These are phyloP conservation scores for Tremella mesenterica DNA, from an alignment of 768 basidiomycete genomes.

Conservation along the genomic window DNA sequence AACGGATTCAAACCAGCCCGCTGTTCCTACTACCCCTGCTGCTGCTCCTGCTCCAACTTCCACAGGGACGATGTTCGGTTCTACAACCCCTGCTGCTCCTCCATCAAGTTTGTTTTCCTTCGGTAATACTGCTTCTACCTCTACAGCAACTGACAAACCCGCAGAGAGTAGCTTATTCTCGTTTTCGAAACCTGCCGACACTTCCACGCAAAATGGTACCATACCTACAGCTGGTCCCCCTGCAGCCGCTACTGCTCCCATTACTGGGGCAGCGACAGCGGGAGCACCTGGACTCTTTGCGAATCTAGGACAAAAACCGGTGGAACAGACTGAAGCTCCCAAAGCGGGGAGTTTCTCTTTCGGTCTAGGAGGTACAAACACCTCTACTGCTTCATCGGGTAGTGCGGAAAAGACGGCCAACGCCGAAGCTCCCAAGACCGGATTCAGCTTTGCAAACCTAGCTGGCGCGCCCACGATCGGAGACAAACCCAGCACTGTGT, in stretches of 20 bases:
- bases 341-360: constrained; percentile 1
- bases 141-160: constrained; percentile 2
- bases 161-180: too few relatives aligned
- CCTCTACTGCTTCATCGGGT: constrained; percentile 13
- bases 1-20: constrained; percentile 4
- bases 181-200: constrained; percentile 19
- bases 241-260: constrained; percentile 15
- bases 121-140: constrained; percentile 3
- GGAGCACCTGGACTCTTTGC: constrained; percentile 2
- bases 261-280: constrained; percentile 6
- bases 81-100: constrained; percentile 14
- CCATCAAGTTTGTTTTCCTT: too few relatives aligned
- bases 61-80: constrained; percentile 9
- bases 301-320: neutral
- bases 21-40: constrained; percentile 16
- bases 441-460: too few relatives aligned
- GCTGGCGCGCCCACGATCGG: too few relatives aligned
- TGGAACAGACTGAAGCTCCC: neutral
- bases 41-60: constrained; percentile 13
- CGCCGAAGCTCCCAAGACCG: constrained; percentile 1
- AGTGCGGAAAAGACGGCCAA: neutral
- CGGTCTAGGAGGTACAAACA: constrained; percentile 25
- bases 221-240: constrained; percentile 12
- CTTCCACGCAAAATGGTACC: neutral
- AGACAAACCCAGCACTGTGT: too few relatives aligned